Evolutionary conservation across 164 flowering plant species (phyloP).

Genomic region (Taxillus chinensis): DNA sequence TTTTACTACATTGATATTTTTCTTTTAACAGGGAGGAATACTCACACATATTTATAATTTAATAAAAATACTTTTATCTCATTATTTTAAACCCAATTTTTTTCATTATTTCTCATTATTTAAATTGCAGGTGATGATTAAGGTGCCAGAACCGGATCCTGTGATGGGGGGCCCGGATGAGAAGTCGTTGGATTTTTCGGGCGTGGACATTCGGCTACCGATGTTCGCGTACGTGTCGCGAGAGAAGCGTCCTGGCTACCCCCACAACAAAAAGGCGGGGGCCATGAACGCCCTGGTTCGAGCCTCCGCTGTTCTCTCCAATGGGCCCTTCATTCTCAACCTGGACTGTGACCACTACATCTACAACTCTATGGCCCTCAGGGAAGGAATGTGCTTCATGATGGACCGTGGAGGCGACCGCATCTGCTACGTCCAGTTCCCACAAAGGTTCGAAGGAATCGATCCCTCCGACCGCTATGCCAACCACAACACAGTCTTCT

Average conservation of each 20-base stretch:
- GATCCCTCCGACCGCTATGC: slow-evolving; percentile 75
- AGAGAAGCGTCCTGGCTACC: slow-evolving; percentile 51
- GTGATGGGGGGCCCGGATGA: slow-evolving; percentile 40
- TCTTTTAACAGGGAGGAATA: no score
- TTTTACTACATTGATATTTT: no score
- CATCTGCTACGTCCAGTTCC: slow-evolving; percentile 60
- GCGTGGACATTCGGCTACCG: slow-evolving; percentile 44
- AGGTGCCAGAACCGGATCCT: slow-evolving; percentile 41
- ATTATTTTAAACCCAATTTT: no score
- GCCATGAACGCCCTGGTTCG: slow-evolving; percentile 71
- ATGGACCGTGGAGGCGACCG: slow-evolving; percentile 72
- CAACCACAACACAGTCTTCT: slow-evolving; percentile 68
- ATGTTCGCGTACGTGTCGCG: slow-evolving; percentile 64
- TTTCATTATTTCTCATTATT: no score
- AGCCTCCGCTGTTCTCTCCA: slow-evolving; percentile 59
- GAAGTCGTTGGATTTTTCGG: slow-evolving; percentile 37
- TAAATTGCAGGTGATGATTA: slow-evolving; percentile 29
- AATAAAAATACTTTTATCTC: no score
- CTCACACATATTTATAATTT: no score
- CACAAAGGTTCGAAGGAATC: slow-evolving; percentile 64
- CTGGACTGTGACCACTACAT: slow-evolving; percentile 66
- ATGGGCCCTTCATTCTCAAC: slow-evolving; percentile 62
- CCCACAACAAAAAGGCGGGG: slow-evolving; percentile 72
- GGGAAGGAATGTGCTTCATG: slow-evolving; percentile 73
- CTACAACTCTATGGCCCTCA: slow-evolving; percentile 41